These are phyloP conservation scores for Candida stauntonica DNA, from an alignment of 805 yeast species.

Conservation along the genomic window DNA sequence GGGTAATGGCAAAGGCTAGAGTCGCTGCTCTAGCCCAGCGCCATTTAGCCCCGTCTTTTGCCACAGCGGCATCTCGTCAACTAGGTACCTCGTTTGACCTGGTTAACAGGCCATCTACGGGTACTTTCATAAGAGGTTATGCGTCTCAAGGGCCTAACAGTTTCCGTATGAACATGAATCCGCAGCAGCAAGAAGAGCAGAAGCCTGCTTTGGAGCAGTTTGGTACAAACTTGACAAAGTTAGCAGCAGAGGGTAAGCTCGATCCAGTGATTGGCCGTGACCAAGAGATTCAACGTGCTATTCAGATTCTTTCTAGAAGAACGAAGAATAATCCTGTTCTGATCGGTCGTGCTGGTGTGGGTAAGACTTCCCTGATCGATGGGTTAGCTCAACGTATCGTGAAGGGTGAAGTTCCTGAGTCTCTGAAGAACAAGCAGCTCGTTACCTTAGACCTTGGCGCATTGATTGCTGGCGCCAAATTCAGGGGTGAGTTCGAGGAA, in stretches of 20 bases:
- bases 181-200: slow-evolving; percentile 38
- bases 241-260: slow-evolving; percentile 84
- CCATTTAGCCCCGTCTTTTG: slow-evolving; percentile 1
- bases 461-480: slow-evolving; percentile 91
- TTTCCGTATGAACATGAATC: slow-evolving; percentile 34
- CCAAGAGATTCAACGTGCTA: slow-evolving; percentile 89
- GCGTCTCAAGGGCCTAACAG: slow-evolving; percentile 14
- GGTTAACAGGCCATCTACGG: neutral
- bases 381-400: slow-evolving; percentile 93
- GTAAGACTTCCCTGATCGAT: slow-evolving; percentile 95
- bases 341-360: slow-evolving; percentile 97
- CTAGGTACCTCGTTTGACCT: no score
- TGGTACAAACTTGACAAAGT: slow-evolving; percentile 80
- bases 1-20: slow-evolving; percentile 2
- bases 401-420: slow-evolving; percentile 90
- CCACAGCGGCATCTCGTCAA: neutral
- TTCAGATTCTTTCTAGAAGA: slow-evolving; percentile 86
- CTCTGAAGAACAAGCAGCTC: slow-evolving; percentile 81
- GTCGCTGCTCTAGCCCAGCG: neutral
- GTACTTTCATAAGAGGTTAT: slow-evolving; percentile 4
- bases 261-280: slow-evolving; percentile 98
- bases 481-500: slow-evolving; percentile 94
- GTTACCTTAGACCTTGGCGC: slow-evolving; percentile 85
- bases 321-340: slow-evolving; percentile 94
- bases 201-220: slow-evolving; percentile 78